These are phyloP conservation scores for Termitomyces eurrhizus DNA, from an alignment of 768 basidiomycete genomes.

Conservation along the genomic window DNA sequence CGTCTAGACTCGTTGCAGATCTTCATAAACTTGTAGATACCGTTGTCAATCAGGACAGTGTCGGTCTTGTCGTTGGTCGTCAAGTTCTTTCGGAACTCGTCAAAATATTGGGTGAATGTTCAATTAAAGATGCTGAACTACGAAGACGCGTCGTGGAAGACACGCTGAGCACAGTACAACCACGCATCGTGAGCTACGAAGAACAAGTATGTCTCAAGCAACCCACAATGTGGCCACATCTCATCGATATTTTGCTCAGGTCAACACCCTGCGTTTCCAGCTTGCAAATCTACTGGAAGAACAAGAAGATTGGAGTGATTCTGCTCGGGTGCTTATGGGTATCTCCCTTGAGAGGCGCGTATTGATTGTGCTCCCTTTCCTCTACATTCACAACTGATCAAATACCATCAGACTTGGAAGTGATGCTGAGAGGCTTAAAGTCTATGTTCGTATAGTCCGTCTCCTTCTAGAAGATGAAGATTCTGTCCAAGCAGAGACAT, in stretches of 20 bases:
- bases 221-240: neutral
- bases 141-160: constrained; percentile 75
- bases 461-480: constrained; percentile 95
- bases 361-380: neutral
- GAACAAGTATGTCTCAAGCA: constrained; percentile 73
- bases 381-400: constrained; percentile 2
- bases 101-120: constrained; percentile 55
- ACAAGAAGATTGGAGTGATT: constrained; percentile 92
- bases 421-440: constrained; percentile 83
- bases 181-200: constrained; percentile 87
- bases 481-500: constrained; percentile 95
- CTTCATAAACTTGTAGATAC: constrained; percentile 73
- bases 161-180: constrained; percentile 65
- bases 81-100: constrained; percentile 87
- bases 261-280: constrained; percentile 78
- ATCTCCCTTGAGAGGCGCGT: constrained; percentile 88
- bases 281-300: constrained; percentile 87
- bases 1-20: constrained; percentile 43
- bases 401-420: constrained; percentile 47
- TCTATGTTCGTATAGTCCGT: constrained; percentile 93
- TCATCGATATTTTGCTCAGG: constrained; percentile 38
- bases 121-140: constrained; percentile 48
- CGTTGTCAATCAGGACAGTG: constrained; percentile 76
- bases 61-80: constrained; percentile 84
- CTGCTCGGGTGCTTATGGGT: constrained; percentile 87